These are phyloP conservation scores for Arthrobotrys conoides DNA, from an alignment of 2,329 filamentous ascomycete species.

Conservation along the genomic window DNA sequence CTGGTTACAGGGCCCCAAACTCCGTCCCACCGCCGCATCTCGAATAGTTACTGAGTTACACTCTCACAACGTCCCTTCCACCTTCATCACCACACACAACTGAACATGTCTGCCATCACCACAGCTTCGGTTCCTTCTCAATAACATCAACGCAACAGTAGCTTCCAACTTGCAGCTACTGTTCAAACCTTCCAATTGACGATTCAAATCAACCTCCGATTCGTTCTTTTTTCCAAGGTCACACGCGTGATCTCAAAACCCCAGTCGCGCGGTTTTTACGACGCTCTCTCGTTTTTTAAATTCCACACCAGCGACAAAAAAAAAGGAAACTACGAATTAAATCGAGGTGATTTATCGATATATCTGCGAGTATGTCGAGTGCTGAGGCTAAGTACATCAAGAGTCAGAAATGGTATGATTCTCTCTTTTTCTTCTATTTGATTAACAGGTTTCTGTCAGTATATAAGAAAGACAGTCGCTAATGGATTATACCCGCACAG, in stretches of 20 bases:
- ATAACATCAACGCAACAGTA: neutral
- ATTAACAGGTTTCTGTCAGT: neutral
- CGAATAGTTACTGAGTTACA: neutral
- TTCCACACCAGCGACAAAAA: too few relatives aligned
- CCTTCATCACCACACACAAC: neutral
- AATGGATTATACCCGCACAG: slow-evolving; percentile 5
- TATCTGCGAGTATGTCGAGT: slow-evolving; percentile 35
- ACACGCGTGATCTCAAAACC: neutral
- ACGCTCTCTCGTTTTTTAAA: too few relatives aligned
- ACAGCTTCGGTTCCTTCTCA: neutral
- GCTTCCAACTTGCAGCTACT: neutral
- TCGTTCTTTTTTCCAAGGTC: neutral
- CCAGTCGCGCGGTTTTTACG: slow-evolving; percentile 37
- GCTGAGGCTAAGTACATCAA: slow-evolving; percentile 61
- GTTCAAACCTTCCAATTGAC: neutral
- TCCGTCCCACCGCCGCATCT: slow-evolving; percentile 10
- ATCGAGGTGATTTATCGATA: neutral
- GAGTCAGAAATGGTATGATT: slow-evolving; percentile 52
- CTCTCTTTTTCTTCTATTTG: neutral
- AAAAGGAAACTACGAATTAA: too few relatives aligned
- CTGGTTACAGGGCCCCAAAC: neutral
- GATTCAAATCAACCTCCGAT: neutral
- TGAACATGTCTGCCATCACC: slow-evolving; percentile 11
- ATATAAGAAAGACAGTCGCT: neutral
- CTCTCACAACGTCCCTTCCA: slow-evolving; percentile 1